These are phyloP conservation scores for Ceraceosorus guamensis DNA, from an alignment of 1,284 basidiomycete genomes.

Conservation along the genomic window DNA sequence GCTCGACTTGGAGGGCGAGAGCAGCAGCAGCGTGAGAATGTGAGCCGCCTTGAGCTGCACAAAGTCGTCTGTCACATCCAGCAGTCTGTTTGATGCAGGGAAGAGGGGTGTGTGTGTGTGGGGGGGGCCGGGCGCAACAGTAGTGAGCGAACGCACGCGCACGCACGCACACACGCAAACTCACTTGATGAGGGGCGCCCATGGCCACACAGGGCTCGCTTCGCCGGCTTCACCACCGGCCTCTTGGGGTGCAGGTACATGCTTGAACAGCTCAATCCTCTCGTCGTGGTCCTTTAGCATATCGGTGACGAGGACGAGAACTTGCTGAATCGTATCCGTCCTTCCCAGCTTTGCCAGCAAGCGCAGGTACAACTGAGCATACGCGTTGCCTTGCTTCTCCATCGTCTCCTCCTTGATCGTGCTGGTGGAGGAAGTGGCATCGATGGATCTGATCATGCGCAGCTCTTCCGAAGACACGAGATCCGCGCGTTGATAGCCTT, in stretches of 20 bases:
- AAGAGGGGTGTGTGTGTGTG: no score
- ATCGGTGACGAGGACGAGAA: constrained; percentile 83
- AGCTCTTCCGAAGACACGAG: constrained; percentile 83
- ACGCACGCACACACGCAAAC: constrained; percentile 11
- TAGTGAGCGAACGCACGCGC: no score
- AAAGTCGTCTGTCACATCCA: constrained; percentile 86
- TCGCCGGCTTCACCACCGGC: constrained; percentile 21
- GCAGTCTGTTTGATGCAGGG: constrained; percentile 62
- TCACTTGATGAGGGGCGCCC: constrained; percentile 72
- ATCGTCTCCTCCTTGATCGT: constrained; percentile 73
- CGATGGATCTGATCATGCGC: constrained; percentile 58
- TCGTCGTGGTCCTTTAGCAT: constrained; percentile 63
- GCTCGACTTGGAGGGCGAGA: constrained; percentile 17
- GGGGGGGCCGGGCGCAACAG: no score
- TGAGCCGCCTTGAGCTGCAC: constrained; percentile 81
- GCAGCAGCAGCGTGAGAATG: constrained; percentile 74
- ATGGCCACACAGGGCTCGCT: constrained; percentile 65
- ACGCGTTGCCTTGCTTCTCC: constrained; percentile 51
- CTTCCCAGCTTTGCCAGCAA: constrained; percentile 86
- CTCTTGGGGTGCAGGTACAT: constrained; percentile 9
- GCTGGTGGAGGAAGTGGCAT: constrained; percentile 65
- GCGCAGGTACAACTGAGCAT: constrained; percentile 80
- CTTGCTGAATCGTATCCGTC: constrained; percentile 86
- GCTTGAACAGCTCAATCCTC: constrained; percentile 44
- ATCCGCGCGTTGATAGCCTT: constrained; percentile 92